phyloP scores from a whole-genome alignment of 805 yeast genomes.

The Barnettozyma vustinii region DNA sequence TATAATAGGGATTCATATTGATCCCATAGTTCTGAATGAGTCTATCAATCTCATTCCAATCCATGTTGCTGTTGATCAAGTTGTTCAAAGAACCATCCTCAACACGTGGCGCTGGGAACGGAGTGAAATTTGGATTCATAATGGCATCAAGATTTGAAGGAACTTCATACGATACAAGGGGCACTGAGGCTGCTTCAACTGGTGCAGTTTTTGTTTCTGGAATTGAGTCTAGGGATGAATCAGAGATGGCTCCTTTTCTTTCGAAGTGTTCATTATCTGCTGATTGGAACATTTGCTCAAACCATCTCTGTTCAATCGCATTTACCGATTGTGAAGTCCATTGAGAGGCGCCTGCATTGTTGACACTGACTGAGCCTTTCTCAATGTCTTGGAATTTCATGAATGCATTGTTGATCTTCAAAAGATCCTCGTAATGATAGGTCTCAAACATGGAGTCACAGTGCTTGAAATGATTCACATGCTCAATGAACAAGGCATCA shows the following conservation, averaged over 20 bases:
- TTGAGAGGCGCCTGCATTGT: not conserved
- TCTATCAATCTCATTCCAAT: not conserved
- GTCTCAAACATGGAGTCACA: constrained; percentile 17
- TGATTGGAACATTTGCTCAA: not conserved
- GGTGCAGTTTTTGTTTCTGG: not conserved
- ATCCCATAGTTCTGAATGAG: not conserved
- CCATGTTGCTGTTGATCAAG: not conserved
- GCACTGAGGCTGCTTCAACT: not conserved
- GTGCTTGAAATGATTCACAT: constrained; percentile 9
- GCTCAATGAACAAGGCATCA: constrained; percentile 11
- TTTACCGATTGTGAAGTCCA: constrained; percentile 7
- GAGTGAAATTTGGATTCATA: not conserved
- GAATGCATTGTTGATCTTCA: constrained; percentile 6
- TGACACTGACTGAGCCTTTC: not conserved
- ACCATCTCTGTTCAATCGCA: constrained; percentile 13
- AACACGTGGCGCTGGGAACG: not conserved
- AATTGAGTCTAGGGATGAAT: not conserved
- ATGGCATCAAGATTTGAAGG: not conserved
- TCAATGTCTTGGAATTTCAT: constrained; percentile 9
- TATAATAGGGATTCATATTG: not conserved
- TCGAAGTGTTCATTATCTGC: not conserved
- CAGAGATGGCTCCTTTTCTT: not conserved
- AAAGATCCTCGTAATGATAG: constrained; percentile 11
- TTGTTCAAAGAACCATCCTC: not conserved
- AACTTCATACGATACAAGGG: too few species aligned